phyloP scores from a whole-genome alignment of 176 grass and related monocot species.

The Ensete glaucum region DNA sequence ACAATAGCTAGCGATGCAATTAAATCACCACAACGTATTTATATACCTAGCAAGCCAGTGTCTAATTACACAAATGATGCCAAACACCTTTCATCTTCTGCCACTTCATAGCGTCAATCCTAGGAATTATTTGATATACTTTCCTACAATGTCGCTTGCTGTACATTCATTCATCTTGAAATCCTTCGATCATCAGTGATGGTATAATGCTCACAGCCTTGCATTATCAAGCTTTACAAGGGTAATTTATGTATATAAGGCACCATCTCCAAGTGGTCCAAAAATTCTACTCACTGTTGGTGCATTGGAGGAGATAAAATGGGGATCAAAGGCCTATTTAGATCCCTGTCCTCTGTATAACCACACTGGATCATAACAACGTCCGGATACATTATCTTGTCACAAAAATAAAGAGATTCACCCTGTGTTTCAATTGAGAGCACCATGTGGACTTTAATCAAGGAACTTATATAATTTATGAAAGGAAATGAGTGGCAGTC shows the following conservation, averaged over 20 bases:
- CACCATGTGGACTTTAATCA: too few relatives aligned
- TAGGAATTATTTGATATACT: too few relatives aligned
- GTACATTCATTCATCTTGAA: not conserved
- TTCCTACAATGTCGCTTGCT: not conserved
- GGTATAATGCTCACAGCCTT: not conserved
- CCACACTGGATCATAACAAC: not conserved
- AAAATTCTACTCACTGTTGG: not conserved
- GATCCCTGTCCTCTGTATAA: not conserved
- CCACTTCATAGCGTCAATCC: too few relatives aligned
- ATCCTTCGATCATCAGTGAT: not conserved
- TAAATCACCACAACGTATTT: too few relatives aligned
- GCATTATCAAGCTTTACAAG: not conserved
- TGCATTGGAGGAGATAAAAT: not conserved
- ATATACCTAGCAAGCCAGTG: too few relatives aligned
- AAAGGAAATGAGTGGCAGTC: not conserved
- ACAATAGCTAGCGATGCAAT: too few relatives aligned
- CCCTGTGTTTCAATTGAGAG: not conserved
- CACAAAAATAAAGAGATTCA: not conserved
- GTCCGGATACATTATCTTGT: not conserved
- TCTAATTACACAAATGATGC: too few relatives aligned
- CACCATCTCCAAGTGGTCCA: not conserved
- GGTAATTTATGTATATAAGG: too few relatives aligned
- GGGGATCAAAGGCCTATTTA: not conserved
- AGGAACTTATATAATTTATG: not conserved
- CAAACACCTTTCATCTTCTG: too few relatives aligned